Evolutionary conservation across 257 asterid species (phyloP), one percentile per base, ranked within the genome.

Genomic region (Ilex asprella): DNA sequence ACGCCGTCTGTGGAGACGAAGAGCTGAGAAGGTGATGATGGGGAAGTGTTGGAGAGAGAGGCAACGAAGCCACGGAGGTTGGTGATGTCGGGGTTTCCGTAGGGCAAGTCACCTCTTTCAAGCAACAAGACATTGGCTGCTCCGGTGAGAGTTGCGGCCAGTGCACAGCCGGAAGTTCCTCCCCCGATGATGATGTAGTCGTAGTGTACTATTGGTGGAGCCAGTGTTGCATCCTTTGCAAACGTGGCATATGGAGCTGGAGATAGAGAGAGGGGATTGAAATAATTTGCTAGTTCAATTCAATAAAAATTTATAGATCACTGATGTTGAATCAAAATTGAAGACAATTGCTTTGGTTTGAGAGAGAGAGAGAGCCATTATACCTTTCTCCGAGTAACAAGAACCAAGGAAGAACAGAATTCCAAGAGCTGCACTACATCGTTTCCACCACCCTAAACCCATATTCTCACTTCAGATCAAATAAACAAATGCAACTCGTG

Each of bases 121-220:
- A 53, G 57, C 11, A 53, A 27, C 8, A 53, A n/a, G 15, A 53
- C 30, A 3, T 53, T 53, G 14, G 57, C 5, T 2, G 4, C 15
- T 16, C 15, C 30, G 9, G 57, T 8, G 11, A 53, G 57, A 2
- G 57, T 53, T 8, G 57, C 57, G 11, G 57, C 57, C 11, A 53
- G 30, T 15, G 57, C 57, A 21, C 57, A 53, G 57, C 57, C 57
- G 5, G 57, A n/a, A 7, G 57, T 53, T 53, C 57, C 57, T n/a
- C 57, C 57, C 5, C 57, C 57, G 30, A 53, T 53, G 30, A 53
- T 16, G 27, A 53, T 53, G 57, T 53, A 53, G 30, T 53, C 57
- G 11, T 53, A 21, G 30, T 53, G 3, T 8, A 16, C 10, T 3
- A 53, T 14, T 14, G 57, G 57, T 3, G 57, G 57, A 53, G 57